Evolutionary conservation across 1,284 basidiomycete genomes (phyloP).

Genomic region (Megacollybia platyphylla): DNA sequence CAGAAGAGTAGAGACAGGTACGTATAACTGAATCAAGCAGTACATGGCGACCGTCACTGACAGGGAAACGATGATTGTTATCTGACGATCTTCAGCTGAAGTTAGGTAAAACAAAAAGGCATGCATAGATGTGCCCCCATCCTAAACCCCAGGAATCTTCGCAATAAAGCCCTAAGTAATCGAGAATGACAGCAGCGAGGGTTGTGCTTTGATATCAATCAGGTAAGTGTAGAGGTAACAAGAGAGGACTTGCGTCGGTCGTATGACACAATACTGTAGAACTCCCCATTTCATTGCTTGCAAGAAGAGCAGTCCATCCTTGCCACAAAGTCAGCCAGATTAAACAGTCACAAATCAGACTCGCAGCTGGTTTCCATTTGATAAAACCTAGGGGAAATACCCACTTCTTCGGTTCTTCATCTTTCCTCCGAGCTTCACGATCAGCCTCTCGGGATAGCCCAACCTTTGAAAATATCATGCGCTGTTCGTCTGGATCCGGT

Average conservation of each 20-base stretch:
- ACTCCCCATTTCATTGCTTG: constrained; percentile 75
- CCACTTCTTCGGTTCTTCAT: constrained; percentile 46
- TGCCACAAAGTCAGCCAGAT: not conserved
- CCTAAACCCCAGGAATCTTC: constrained; percentile 53
- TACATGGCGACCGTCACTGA: constrained; percentile 78
- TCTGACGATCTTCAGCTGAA: constrained; percentile 19
- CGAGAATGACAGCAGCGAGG: constrained; percentile 47
- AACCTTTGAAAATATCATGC: constrained; percentile 42
- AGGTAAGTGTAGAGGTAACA: not conserved
- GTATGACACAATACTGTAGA: constrained; percentile 67
- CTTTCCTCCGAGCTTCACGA: constrained; percentile 23
- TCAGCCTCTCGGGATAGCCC: constrained; percentile 45
- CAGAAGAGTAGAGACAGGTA: constrained; percentile 44
- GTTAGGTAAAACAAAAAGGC: not conserved
- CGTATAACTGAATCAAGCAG: constrained; percentile 66
- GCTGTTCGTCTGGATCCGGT: constrained; percentile 49
- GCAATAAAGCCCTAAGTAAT: constrained; percentile 61
- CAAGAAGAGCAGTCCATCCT: constrained; percentile 62
- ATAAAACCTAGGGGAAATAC: constrained; percentile 57
- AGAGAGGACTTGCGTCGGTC: constrained; percentile 36
- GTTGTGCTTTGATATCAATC: constrained; percentile 33
- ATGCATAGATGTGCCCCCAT: constrained; percentile 61
- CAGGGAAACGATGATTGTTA: constrained; percentile 49
- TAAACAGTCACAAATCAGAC: constrained; percentile 6
- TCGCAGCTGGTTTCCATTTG: constrained; percentile 46